Conservation (phyloP, 2,329 filamentous ascomycete genomes). For the Botrytis fabae region DNA sequence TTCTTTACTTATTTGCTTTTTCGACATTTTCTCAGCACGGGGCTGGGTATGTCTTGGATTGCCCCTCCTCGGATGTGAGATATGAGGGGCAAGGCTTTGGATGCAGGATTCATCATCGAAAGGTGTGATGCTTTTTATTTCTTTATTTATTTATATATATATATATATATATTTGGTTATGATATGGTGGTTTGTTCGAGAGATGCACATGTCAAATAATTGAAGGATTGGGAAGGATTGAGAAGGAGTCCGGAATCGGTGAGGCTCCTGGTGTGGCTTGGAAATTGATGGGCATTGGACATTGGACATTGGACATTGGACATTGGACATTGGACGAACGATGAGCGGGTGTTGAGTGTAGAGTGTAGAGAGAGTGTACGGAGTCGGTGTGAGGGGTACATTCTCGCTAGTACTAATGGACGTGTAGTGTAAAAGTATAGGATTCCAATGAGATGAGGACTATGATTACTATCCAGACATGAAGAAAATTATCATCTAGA, state of each 20-base stretch:
- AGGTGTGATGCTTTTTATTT: too few species aligned
- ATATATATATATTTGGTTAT: too few species aligned
- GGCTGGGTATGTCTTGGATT: conserved; percentile 9
- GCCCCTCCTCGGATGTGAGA: neutral
- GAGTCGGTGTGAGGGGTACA: neutral
- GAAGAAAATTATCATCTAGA: neutral
- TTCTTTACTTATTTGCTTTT: neutral
- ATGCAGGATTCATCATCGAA: neutral
- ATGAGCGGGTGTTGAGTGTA: neutral
- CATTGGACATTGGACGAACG: neutral
- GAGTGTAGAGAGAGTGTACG: neutral
- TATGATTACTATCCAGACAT: neutral
- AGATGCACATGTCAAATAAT: neutral
- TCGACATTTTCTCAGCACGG: neutral
- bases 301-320: neutral
- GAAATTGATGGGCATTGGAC: neutral
- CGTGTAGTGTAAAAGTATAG: neutral
- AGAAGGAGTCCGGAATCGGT: neutral
- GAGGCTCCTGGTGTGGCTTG: conserved; percentile 1
- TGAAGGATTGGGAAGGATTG: neutral
- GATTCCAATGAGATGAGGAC: neutral
- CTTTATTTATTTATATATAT: too few species aligned
- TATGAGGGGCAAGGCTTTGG: neutral
- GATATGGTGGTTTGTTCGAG: neutral
- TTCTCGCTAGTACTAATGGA: neutral